Percentiles rank a stretch among this genome's conserved stretches.
Evolutionary conservation across 345 rosid genomes (phyloP).

Genomic region (Salix purpurea): DNA sequence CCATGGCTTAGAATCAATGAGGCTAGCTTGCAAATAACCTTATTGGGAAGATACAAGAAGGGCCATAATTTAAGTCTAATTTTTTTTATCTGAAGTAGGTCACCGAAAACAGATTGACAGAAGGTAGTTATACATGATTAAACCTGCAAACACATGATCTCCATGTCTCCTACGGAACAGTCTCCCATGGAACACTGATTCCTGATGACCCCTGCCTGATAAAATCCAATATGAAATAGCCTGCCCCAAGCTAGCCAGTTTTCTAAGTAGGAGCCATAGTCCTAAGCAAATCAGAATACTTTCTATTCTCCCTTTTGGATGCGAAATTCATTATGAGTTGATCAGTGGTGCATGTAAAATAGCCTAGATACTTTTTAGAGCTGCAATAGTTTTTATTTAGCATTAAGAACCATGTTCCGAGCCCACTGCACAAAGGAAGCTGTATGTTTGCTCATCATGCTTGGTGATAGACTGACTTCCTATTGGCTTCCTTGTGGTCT

Average conservation of each 20-base stretch:
- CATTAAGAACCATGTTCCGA: background rate
- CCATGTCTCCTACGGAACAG: background rate
- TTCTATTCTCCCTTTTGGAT: background rate
- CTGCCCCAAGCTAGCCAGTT: background rate
- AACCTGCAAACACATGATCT: background rate
- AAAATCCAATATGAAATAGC: background rate
- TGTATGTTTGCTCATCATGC: background rate
- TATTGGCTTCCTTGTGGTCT: background rate
- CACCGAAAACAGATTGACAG: background rate
- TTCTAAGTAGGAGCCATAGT: background rate
- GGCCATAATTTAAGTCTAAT: background rate
- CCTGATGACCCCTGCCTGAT: background rate
- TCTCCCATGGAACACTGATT: background rate
- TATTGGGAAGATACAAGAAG: background rate
- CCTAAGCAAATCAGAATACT: background rate
- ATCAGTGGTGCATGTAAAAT: background rate
- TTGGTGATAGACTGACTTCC: background rate
- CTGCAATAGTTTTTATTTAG: background rate
- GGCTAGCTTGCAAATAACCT: background rate
- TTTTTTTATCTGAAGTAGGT: background rate
- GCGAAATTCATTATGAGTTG: background rate
- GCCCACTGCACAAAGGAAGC: background rate
- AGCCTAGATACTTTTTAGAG: background rate
- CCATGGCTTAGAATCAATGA: background rate
- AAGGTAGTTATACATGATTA: background rate